Evolutionary conservation across 1,284 basidiomycete genomes (phyloP).

Genomic region (Hymenochaete sp.): DNA sequence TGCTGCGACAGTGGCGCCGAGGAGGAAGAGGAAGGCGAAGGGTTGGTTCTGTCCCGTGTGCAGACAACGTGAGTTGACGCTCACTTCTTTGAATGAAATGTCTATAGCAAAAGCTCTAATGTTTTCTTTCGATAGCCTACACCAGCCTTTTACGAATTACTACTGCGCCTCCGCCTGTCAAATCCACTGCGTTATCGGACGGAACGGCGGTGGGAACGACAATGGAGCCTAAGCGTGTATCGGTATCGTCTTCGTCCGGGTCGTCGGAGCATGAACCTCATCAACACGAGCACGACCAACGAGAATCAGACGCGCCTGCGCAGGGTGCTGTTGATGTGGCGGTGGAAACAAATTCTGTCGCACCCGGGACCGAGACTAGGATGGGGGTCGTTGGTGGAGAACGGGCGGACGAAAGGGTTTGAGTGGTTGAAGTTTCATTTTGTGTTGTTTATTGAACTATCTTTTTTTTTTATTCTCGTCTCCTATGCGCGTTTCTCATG

Average conservation of each 20-base stretch:
- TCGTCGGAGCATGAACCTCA: no score
- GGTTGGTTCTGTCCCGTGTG: constrained; percentile 94
- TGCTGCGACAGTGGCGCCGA: constrained; percentile 20
- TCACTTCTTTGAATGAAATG: constrained; percentile 4
- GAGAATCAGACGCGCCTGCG: no score
- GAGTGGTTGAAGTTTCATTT: no score
- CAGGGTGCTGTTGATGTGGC: no score
- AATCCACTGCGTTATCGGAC: not conserved
- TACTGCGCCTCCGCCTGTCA: constrained; percentile 46
- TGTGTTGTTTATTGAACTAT: no score
- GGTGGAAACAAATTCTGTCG: no score
- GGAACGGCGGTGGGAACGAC: not conserved
- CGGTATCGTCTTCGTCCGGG: constrained; percentile 12
- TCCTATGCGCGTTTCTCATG: no score
- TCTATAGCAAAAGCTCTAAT: not conserved
- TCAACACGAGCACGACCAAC: no score
- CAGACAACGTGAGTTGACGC: constrained; percentile 61
- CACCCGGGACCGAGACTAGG: no score
- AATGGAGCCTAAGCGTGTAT: constrained; percentile 11
- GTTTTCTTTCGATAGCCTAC: constrained; percentile 47
- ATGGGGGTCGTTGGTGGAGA: no score
- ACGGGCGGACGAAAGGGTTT: no score
- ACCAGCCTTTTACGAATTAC: constrained; percentile 80
- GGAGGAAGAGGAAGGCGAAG: constrained; percentile 84
- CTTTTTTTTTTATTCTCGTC: no score